These are phyloP conservation scores for Primulina tabacum DNA, from an alignment of 257 asterid species.

Conservation along the genomic window DNA sequence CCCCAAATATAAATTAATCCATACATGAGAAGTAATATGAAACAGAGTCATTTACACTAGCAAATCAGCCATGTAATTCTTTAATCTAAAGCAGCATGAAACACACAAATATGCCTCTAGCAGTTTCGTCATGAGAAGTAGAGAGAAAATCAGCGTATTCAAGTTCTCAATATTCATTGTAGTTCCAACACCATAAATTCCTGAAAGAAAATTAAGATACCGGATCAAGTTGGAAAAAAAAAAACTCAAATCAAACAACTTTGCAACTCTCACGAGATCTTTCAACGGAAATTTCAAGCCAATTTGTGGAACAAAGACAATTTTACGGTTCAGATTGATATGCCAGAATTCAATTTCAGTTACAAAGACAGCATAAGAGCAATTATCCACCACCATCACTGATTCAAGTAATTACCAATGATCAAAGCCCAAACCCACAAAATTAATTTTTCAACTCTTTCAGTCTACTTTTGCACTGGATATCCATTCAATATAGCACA, in stretches of 20 bases:
- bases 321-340: neutral
- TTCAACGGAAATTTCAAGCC: neutral
- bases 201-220: neutral
- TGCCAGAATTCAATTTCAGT: neutral
- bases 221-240: neutral
- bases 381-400: neutral
- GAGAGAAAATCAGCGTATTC: neutral
- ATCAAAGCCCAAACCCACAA: constrained; percentile 18
- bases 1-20: neutral
- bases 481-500: constrained; percentile 4
- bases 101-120: neutral
- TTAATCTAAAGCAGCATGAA: neutral
- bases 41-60: neutral
- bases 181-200: neutral
- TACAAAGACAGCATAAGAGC: neutral
- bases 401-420: neutral
- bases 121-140: neutral
- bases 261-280: neutral
- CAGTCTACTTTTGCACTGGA: constrained; percentile 7
- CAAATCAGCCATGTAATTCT: neutral
- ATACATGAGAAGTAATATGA: too few species aligned
- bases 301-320: neutral
- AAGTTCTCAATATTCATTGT: neutral
- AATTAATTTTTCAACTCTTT: constrained; percentile 3
- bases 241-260: neutral